These are phyloP conservation scores for Vickermania spadyakhi DNA, from an alignment of 208 protist species.

Conservation along the genomic window DNA sequence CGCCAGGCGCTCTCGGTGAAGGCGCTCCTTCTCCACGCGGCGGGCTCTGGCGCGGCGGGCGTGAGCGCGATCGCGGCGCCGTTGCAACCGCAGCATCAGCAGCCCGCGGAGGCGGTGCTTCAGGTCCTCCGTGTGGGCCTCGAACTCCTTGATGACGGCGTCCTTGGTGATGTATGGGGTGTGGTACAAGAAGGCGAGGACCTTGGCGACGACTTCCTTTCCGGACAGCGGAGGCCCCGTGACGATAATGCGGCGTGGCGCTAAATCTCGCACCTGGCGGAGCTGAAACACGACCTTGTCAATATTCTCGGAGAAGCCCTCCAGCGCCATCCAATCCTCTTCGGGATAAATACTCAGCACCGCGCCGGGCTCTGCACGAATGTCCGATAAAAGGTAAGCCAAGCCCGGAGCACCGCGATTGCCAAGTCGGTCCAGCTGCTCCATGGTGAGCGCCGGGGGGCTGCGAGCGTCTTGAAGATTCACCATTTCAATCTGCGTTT, in stretches of 20 bases:
- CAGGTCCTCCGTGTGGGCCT: constrained; percentile 31
- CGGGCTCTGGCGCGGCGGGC: constrained; percentile 17
- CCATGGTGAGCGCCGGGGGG: constrained; percentile 9
- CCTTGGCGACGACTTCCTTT: constrained; percentile 29
- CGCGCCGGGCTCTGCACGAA: constrained; percentile 55
- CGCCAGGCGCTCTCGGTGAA: constrained; percentile 1
- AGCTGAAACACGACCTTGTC: constrained; percentile 72
- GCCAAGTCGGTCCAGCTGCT: constrained; percentile 10
- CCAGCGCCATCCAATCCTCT: constrained; percentile 63
- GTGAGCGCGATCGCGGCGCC: constrained; percentile 35
- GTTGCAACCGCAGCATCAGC: constrained; percentile 43
- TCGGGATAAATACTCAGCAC: constrained; percentile 55
- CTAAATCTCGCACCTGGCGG: constrained; percentile 27
- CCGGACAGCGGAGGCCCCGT: constrained; percentile 80
- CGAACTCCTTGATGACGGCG: constrained; percentile 35
- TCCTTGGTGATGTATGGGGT: constrained; percentile 42
- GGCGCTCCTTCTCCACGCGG: constrained; percentile 9
- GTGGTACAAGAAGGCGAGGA: constrained; percentile 44
- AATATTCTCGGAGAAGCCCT: constrained; percentile 64
- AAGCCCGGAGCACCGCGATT: constrained; percentile 11
- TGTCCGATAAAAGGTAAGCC: constrained; percentile 44
- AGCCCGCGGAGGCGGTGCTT: constrained; percentile 32
- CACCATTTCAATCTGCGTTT: constrained; percentile 8
- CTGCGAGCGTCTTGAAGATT: constrained; percentile 4
- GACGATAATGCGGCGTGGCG: constrained; percentile 61